phyloP scores from a whole-genome alignment of 495 filamentous ascomycete genomes.

The Podospora comata region DNA sequence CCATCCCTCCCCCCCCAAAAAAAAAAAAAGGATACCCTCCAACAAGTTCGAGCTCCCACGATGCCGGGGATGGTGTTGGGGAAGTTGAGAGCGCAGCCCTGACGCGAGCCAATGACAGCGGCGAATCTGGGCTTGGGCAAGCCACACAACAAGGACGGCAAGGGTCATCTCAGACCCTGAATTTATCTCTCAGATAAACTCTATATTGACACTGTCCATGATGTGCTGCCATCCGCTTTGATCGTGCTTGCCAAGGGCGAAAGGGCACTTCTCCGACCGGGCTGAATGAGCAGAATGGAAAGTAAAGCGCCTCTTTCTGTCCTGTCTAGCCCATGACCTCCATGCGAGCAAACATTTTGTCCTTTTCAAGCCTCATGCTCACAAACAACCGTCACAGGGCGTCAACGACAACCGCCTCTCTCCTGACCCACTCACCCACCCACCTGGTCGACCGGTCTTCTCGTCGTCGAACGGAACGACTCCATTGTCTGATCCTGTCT shows the following conservation, averaged over 20 bases:
- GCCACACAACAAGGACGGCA: background rate
- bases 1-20: no score
- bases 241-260: background rate
- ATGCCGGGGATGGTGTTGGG: background rate
- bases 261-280: background rate
- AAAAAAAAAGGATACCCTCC: background rate
- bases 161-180: slow-evolving; percentile 1
- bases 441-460: background rate
- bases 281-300: background rate
- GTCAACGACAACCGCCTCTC: background rate
- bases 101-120: background rate
- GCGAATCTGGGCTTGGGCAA: slow-evolving; percentile 2
- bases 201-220: background rate
- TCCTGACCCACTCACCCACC: background rate
- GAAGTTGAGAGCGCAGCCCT: background rate
- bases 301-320: background rate
- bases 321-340: background rate
- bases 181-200: no score
- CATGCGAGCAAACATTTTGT: background rate
- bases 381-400: no score
- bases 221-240: background rate
- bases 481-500: slow-evolving; percentile 5
- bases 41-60: background rate
- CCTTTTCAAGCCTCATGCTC: background rate
- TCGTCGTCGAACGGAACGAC: background rate